Evolutionary conservation across 176 grass and related monocot genomes (phyloP).

Genomic region (Aegilops longissima): DNA sequence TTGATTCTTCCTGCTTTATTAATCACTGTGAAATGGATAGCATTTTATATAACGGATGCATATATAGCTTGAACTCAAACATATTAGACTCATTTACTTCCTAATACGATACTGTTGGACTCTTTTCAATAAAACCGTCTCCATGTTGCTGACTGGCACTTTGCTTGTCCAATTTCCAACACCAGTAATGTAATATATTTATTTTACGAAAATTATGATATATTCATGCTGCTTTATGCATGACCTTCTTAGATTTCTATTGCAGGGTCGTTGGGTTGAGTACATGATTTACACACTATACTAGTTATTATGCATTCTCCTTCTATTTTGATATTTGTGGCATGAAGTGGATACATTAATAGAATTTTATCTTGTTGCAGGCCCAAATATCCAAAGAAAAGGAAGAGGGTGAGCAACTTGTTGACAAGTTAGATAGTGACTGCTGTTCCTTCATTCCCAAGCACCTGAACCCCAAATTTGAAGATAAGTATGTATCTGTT

Average conservation of each 20-base stretch:
- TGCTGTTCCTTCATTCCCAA: conserved; percentile 17
- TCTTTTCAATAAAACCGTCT: not conserved
- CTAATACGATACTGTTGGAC: not conserved
- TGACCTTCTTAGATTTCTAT: not conserved
- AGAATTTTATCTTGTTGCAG: conserved; percentile 39
- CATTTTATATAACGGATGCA: not conserved
- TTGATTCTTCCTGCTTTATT: not conserved
- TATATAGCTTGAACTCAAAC: not conserved
- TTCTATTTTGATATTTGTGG: conserved; percentile 11
- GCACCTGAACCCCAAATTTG: conserved; percentile 83
- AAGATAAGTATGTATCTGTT: conserved; percentile 70
- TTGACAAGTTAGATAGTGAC: conserved; percentile 75
- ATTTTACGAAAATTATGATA: conserved; percentile 9
- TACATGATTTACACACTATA: not conserved
- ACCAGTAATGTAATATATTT: not conserved
- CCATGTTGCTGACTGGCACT: not conserved
- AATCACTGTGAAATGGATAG: not conserved
- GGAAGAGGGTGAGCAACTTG: conserved; percentile 73
- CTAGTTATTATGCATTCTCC: not conserved
- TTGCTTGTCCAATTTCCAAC: not conserved
- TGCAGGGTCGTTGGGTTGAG: not conserved
- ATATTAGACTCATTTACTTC: not conserved
- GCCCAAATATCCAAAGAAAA: conserved; percentile 79
- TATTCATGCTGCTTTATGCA: not conserved
- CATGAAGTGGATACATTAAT: conserved; percentile 6